Percentiles rank a stretch among this genome's conserved stretches.
phyloP scores from a whole-genome alignment of 1,284 basidiomycete species.

The Neolentinus lepideus region DNA sequence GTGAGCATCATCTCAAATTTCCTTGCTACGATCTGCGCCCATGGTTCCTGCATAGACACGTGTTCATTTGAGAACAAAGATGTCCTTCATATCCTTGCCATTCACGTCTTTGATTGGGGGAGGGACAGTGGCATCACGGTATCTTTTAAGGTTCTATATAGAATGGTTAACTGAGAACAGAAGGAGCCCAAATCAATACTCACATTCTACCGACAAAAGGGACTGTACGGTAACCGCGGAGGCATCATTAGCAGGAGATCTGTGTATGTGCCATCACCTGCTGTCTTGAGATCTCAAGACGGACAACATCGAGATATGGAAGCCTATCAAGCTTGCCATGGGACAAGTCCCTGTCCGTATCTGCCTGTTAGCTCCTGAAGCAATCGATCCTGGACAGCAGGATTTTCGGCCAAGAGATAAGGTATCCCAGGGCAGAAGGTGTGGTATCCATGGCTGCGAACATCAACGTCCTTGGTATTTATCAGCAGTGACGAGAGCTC shows the following conservation, averaged over 20 bases:
- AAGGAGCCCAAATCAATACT: not conserved
- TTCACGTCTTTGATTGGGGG: constrained; percentile 2
- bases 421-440: not conserved
- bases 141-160: constrained; percentile 10
- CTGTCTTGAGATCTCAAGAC: not conserved
- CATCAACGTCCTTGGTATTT: not conserved
- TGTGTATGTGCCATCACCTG: not conserved
- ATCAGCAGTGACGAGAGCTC: not conserved
- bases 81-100: constrained; percentile 4
- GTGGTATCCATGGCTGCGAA: not conserved
- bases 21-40: constrained; percentile 12
- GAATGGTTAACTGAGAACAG: not conserved
- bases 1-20: constrained; percentile 17
- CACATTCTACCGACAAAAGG: not conserved
- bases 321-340: not conserved
- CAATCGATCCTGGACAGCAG: not conserved
- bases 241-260: not conserved
- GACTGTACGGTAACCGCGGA: not conserved
- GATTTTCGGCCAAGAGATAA: not conserved
- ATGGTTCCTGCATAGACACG: constrained; percentile 13
- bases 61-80: constrained; percentile 6
- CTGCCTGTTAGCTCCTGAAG: not conserved
- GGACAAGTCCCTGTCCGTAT: not conserved
- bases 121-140: constrained; percentile 8
- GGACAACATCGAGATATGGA: not conserved